These are phyloP conservation scores for Geotrichum fermentans DNA, from an alignment of 1,139 yeast species.

Conservation along the genomic window DNA sequence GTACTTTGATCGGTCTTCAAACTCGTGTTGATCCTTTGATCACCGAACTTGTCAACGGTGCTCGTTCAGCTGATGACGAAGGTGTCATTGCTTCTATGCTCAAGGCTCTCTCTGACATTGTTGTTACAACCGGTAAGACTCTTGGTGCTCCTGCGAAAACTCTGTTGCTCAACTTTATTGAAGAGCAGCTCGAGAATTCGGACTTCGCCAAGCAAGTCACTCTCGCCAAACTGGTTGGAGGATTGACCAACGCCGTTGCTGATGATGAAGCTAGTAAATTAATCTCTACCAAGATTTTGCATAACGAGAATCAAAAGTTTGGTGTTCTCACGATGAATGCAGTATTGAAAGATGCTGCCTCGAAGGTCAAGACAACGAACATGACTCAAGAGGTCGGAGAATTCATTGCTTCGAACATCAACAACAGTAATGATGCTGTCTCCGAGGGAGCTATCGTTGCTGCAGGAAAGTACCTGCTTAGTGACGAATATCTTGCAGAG, in stretches of 20 bases:
- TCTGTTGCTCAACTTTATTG: slow-evolving; percentile 68
- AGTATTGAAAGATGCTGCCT: slow-evolving; percentile 70
- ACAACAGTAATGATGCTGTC: slow-evolving; percentile 50
- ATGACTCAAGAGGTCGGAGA: slow-evolving; percentile 47
- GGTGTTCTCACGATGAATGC: slow-evolving; percentile 73
- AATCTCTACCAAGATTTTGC: slow-evolving; percentile 57
- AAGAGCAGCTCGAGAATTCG: slow-evolving; percentile 39
- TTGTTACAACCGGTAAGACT: slow-evolving; percentile 69
- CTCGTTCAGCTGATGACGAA: slow-evolving; percentile 51
- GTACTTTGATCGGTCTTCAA: slow-evolving; percentile 80
- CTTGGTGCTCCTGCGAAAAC: slow-evolving; percentile 70
- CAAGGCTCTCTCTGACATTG: slow-evolving; percentile 79
- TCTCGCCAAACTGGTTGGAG: slow-evolving; percentile 74
- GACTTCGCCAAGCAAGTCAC: slow-evolving; percentile 42
- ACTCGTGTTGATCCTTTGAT: slow-evolving; percentile 93
- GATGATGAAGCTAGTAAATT: slow-evolving; percentile 61
- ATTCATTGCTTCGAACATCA: slow-evolving; percentile 47
- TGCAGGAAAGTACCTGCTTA: slow-evolving; percentile 69
- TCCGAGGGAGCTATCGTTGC: slow-evolving; percentile 80
- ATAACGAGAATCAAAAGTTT: slow-evolving; percentile 48
- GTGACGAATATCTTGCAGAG: slow-evolving; percentile 22
- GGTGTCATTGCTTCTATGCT: slow-evolving; percentile 85
- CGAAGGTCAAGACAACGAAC: slow-evolving; percentile 51
- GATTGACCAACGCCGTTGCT: slow-evolving; percentile 64
- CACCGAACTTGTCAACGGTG: slow-evolving; percentile 74